phyloP scores from a whole-genome alignment of 495 filamentous ascomycete genomes.

The Xylona heveae region DNA sequence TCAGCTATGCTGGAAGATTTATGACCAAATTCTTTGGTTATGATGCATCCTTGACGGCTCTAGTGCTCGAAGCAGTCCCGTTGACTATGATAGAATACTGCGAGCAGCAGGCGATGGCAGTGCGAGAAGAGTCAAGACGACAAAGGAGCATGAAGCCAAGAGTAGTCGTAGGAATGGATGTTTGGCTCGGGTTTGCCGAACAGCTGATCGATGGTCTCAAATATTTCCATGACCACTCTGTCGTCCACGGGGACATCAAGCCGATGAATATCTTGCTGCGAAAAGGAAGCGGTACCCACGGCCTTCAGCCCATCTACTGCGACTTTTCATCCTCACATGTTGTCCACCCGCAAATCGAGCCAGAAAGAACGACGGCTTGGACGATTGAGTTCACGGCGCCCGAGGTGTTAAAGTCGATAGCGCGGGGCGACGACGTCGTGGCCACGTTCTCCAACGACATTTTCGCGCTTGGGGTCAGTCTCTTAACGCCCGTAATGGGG shows the following conservation, averaged over 20 bases:
- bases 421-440: conserved; percentile 13
- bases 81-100: conserved; percentile 27
- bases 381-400: conserved; percentile 39
- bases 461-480: conserved; percentile 33
- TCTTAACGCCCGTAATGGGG: conserved; percentile 32
- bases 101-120: conserved; percentile 14
- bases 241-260: conserved; percentile 37
- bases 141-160: conserved; percentile 25
- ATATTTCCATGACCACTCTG: conserved; percentile 25
- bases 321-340: conserved; percentile 38
- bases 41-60: conserved; percentile 21
- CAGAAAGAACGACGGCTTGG: conserved; percentile 19
- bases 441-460: conserved; percentile 24
- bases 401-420: conserved; percentile 22
- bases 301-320: conserved; percentile 23
- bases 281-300: conserved; percentile 8
- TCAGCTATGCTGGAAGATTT: conserved; percentile 9
- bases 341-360: conserved; percentile 7
- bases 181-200: conserved; percentile 24
- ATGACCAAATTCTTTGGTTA: conserved; percentile 35
- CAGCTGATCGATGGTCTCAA: conserved; percentile 26
- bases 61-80: conserved; percentile 32
- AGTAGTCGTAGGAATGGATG: conserved; percentile 21
- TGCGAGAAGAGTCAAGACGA: conserved; percentile 16
- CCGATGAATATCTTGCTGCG: conserved; percentile 29